Evolutionary conservation across 768 basidiomycete genomes (phyloP).

Genomic region (Phaeotremella fagi): DNA sequence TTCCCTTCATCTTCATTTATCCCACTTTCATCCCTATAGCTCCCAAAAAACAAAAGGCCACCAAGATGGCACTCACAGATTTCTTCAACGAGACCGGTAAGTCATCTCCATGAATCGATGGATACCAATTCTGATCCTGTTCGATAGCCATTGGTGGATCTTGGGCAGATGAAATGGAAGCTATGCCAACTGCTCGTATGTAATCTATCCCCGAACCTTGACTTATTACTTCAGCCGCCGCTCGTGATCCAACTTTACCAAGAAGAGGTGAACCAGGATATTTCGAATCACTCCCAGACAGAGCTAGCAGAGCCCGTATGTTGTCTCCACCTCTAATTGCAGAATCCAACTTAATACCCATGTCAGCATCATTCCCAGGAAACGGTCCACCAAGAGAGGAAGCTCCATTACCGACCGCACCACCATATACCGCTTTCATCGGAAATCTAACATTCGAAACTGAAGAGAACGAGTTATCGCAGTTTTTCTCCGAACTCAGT

Average conservation of each 20-base stretch:
- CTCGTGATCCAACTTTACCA: conserved; percentile 37
- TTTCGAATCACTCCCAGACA: conserved; percentile 47
- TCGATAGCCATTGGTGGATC: conserved; percentile 57
- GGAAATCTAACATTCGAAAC: conserved; percentile 94
- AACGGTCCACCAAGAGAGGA: conserved; percentile 68
- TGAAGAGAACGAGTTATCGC: conserved; percentile 71
- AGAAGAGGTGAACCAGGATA: conserved; percentile 47
- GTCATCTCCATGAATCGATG: conserved; percentile 41
- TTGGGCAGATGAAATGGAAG: conserved; percentile 99
- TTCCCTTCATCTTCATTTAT: not conserved
- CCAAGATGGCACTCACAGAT: conserved; percentile 88
- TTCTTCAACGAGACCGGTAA: conserved; percentile 82
- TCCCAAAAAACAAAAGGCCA: conserved; percentile 75
- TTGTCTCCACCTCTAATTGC: not conserved
- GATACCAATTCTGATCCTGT: not conserved
- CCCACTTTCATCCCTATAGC: conserved; percentile 52
- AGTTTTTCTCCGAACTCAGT: conserved; percentile 65
- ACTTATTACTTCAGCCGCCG: conserved; percentile 25
- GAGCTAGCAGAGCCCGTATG: conserved; percentile 20
- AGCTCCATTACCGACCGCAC: conserved; percentile 86
- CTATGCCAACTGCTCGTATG: conserved; percentile 88
- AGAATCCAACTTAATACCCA: not conserved
- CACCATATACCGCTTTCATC: conserved; percentile 94
- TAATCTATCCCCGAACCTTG: conserved; percentile 15
- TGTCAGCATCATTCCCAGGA: conserved; percentile 55